Evolutionary conservation across 768 basidiomycete genomes (phyloP).

Genomic region (Russula virescens): DNA sequence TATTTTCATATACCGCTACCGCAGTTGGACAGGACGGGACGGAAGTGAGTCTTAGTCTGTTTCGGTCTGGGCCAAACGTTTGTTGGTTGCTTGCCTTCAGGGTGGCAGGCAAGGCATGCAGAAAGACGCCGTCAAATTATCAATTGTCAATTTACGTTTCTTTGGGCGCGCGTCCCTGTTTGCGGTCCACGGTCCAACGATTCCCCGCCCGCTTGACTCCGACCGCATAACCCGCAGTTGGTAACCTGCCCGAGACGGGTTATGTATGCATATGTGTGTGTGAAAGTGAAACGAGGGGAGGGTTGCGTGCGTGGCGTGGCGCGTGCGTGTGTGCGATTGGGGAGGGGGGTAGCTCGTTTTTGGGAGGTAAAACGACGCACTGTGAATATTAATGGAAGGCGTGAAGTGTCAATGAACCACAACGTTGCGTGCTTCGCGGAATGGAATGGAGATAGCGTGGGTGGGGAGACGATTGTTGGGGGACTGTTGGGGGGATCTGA

Average conservation of each 20-base stretch:
- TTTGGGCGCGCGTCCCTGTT: not conserved
- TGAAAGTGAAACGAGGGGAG: not conserved
- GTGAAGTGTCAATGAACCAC: not conserved
- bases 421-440: conserved; percentile 19
- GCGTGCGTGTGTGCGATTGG: too few species aligned
- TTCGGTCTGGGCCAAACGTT: too few species aligned
- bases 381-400: not conserved
- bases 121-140: conserved; percentile 5
- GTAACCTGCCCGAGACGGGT: not conserved
- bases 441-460: conserved; percentile 19
- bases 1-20: not conserved
- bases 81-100: too few species aligned
- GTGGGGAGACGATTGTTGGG: too few species aligned
- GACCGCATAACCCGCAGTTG: not conserved
- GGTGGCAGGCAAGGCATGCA: too few species aligned
- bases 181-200: not conserved
- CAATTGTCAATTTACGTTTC: conserved; percentile 3
- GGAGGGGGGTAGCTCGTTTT: too few species aligned
- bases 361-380: not conserved
- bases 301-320: too few species aligned
- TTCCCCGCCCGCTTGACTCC: conserved; percentile 3
- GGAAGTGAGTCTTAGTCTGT: too few species aligned
- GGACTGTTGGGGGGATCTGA: not conserved
- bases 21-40: too few species aligned
- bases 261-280: not conserved